Evolutionary conservation across 2,329 filamentous ascomycete genomes (phyloP).

Genomic region (Aspergillus eucalypticola): DNA sequence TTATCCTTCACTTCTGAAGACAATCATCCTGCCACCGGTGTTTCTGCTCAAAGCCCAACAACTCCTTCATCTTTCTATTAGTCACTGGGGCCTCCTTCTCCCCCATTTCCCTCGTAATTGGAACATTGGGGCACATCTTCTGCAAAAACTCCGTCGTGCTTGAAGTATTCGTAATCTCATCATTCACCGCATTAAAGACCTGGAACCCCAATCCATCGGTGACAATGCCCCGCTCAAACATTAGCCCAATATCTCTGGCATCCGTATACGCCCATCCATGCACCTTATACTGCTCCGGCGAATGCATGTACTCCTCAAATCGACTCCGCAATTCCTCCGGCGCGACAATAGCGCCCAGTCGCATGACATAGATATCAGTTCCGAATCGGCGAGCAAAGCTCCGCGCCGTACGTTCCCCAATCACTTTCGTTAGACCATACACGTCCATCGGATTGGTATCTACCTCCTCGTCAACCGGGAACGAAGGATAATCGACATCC

Average conservation of each 20-base stretch:
- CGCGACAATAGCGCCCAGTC: constrained; percentile 63
- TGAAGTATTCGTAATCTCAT: constrained; percentile 57
- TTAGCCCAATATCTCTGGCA: constrained; percentile 60
- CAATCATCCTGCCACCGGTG: constrained; percentile 39
- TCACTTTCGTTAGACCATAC: constrained; percentile 63
- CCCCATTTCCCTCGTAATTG: constrained; percentile 58
- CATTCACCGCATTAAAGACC: constrained; percentile 65
- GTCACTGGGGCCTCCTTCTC: constrained; percentile 62
- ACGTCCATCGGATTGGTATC: constrained; percentile 63
- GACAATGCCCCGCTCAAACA: constrained; percentile 58
- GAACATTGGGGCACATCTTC: constrained; percentile 51
- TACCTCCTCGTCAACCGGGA: constrained; percentile 61
- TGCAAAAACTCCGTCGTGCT: constrained; percentile 56
- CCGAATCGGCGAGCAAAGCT: constrained; percentile 58
- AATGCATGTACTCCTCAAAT: constrained; percentile 54
- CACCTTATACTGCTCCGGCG: constrained; percentile 54
- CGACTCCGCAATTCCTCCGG: constrained; percentile 56
- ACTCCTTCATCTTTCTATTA: constrained; percentile 60
- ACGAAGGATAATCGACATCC: constrained; percentile 56
- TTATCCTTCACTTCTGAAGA: background rate
- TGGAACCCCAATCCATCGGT: constrained; percentile 60
- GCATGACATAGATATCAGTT: constrained; percentile 60
- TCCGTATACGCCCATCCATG: constrained; percentile 67
- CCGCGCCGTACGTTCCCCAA: constrained; percentile 58
- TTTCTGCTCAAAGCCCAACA: constrained; percentile 61